Evolutionary conservation across 345 rosid genomes (phyloP).

Genomic region (Populus pruinosa): DNA sequence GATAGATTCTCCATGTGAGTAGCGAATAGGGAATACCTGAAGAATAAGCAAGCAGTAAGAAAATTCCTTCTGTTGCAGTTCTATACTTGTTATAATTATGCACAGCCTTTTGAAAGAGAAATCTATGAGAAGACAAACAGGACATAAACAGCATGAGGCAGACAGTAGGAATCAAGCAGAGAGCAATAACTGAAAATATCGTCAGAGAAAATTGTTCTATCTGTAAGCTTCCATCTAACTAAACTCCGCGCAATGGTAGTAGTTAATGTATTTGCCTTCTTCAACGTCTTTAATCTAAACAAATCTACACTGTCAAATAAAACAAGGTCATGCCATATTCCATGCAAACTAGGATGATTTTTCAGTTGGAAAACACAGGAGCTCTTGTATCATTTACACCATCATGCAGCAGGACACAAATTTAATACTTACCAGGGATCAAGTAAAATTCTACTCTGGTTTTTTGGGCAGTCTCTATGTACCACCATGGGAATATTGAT

Average conservation of each 20-base stretch:
- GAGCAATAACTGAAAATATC: neutral
- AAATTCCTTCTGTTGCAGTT: neutral
- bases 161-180: neutral
- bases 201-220: neutral
- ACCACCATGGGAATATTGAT: too few species aligned
- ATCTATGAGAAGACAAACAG: neutral
- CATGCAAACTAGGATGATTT: neutral
- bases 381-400: neutral
- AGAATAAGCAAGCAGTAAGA: constrained; percentile 6
- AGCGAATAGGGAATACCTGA: constrained; percentile 83
- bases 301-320: neutral
- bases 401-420: neutral
- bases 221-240: neutral
- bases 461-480: too few species aligned
- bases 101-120: neutral
- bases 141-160: neutral
- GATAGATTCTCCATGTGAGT: constrained; percentile 85
- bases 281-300: neutral
- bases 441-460: too few species aligned
- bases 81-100: neutral
- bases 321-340: neutral
- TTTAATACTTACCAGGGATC: too few species aligned
- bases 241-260: neutral
- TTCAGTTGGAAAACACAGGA: neutral
- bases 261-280: neutral